Evolutionary conservation across 768 basidiomycete species (phyloP).

Genomic region (Rhodotorula graminis): DNA sequence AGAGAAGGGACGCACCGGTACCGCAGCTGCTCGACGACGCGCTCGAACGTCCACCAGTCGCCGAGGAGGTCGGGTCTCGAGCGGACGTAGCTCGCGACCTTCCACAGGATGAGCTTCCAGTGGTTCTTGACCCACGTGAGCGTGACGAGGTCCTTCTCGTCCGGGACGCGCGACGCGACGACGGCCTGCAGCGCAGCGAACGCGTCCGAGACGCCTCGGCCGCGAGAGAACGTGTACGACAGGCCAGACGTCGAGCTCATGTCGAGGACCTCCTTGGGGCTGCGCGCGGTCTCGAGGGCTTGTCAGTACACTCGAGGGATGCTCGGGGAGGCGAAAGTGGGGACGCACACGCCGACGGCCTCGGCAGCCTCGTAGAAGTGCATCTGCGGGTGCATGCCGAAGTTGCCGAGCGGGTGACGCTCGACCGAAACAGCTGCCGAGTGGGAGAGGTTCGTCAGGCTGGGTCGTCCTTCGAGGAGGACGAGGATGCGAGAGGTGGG

Average conservation of each 20-base stretch:
- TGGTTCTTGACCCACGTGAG: slow-evolving; percentile 86
- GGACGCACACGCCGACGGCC: slow-evolving; percentile 22
- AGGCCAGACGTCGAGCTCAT: slow-evolving; percentile 21
- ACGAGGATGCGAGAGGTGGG: not conserved
- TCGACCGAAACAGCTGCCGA: not conserved
- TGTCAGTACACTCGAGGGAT: too few relatives aligned
- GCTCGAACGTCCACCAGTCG: slow-evolving; percentile 72
- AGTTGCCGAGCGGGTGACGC: slow-evolving; percentile 17
- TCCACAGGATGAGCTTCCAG: slow-evolving; percentile 88
- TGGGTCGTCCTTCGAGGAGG: too few relatives aligned
- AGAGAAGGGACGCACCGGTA: slow-evolving; percentile 61
- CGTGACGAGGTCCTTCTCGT: slow-evolving; percentile 54
- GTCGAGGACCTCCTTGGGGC: slow-evolving; percentile 35
- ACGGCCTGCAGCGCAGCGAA: slow-evolving; percentile 42
- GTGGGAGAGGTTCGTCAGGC: not conserved
- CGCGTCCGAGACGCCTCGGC: slow-evolving; percentile 39
- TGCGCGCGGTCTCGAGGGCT: not conserved
- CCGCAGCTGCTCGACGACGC: slow-evolving; percentile 73
- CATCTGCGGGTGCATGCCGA: slow-evolving; percentile 30
- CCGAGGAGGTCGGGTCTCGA: slow-evolving; percentile 63
- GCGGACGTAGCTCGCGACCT: slow-evolving; percentile 75
- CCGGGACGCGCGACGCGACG: slow-evolving; percentile 49
- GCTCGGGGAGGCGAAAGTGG: not conserved
- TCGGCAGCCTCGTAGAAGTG: slow-evolving; percentile 27
- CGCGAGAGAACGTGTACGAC: slow-evolving; percentile 17